Percentiles rank a stretch among this genome's conserved stretches.
These are phyloP conservation scores for Nemania diffusa DNA, from an alignment of 2,329 filamentous ascomycete genomes.

Conservation along the genomic window DNA sequence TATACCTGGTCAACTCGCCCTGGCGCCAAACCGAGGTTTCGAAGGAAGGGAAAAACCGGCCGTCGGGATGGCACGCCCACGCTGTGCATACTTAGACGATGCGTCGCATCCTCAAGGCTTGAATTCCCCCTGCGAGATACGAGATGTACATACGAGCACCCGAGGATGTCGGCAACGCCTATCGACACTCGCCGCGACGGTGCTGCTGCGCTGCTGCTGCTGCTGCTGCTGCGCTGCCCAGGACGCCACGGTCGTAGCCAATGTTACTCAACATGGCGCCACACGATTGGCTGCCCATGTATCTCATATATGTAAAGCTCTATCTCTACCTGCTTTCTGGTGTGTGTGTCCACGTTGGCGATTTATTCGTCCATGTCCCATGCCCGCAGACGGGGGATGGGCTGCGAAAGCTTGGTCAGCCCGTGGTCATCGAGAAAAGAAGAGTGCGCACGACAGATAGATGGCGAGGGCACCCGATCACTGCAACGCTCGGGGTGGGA, in stretches of 20 bases:
- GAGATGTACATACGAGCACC: background rate
- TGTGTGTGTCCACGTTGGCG: slow-evolving; percentile 12
- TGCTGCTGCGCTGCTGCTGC: too few relatives aligned
- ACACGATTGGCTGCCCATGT: slow-evolving; percentile 15
- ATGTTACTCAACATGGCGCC: slow-evolving; percentile 30
- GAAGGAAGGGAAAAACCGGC: background rate
- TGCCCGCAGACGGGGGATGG: slow-evolving; percentile 2
- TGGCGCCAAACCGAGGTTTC: background rate
- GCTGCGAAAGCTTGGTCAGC: slow-evolving; percentile 10
- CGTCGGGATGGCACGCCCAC: background rate
- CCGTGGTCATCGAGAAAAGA: slow-evolving; percentile 18
- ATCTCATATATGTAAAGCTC: background rate
- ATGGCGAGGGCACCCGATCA: slow-evolving; percentile 16
- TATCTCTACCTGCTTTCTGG: slow-evolving; percentile 12
- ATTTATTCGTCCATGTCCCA: slow-evolving; percentile 21
- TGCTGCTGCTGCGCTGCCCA: too few relatives aligned
- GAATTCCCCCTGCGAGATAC: background rate
- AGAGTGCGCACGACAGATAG: background rate
- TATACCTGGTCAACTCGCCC: background rate
- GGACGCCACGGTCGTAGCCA: slow-evolving; percentile 31
- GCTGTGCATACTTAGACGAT: background rate
- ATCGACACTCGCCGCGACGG: background rate
- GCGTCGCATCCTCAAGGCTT: background rate
- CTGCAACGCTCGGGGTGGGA: slow-evolving; percentile 3
- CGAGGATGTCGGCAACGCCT: background rate